Percentiles rank a stretch among this genome's conserved stretches.
phyloP scores from a whole-genome alignment of 169 alveolate genomes.

The Cystoisospora suis region DNA sequence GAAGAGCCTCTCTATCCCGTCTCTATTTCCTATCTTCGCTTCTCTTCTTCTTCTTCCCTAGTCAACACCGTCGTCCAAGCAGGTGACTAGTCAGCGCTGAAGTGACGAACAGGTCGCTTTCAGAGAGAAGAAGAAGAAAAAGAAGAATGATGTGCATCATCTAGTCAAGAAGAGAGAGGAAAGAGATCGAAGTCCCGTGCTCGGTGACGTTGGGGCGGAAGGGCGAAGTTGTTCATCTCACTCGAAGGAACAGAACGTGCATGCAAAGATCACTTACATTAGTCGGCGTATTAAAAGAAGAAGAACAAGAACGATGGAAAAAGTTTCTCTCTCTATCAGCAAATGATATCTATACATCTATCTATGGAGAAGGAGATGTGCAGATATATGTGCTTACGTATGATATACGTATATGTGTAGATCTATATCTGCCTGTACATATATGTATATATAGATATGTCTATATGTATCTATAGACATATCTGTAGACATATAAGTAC shows the following conservation, averaged over 20 bases:
- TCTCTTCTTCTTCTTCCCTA: neutral
- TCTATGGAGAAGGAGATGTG: neutral
- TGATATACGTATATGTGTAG: neutral
- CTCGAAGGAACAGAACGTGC: too few relatives aligned
- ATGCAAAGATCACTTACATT: neutral
- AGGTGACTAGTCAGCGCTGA: neutral
- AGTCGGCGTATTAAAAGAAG: neutral
- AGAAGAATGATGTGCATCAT: neutral
- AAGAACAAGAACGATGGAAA: neutral
- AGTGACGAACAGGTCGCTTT: neutral
- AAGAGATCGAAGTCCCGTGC: too few relatives aligned
- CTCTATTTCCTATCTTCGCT: neutral
- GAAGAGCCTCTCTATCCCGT: slow-evolving; percentile 34
- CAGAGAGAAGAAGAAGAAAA: neutral
- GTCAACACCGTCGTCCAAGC: neutral
- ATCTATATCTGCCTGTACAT: neutral
- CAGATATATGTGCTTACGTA: neutral
- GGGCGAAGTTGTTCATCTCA: too few relatives aligned
- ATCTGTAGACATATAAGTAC: neutral
- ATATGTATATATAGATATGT: neutral
- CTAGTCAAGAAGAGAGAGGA: too few relatives aligned
- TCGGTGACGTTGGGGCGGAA: too few relatives aligned
- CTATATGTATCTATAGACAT: neutral
- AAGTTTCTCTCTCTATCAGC: neutral
- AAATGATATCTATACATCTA: neutral